Base-by-base conservation (phyloP, 257 asterid species). In the Solanum chiquidenum region DNA sequence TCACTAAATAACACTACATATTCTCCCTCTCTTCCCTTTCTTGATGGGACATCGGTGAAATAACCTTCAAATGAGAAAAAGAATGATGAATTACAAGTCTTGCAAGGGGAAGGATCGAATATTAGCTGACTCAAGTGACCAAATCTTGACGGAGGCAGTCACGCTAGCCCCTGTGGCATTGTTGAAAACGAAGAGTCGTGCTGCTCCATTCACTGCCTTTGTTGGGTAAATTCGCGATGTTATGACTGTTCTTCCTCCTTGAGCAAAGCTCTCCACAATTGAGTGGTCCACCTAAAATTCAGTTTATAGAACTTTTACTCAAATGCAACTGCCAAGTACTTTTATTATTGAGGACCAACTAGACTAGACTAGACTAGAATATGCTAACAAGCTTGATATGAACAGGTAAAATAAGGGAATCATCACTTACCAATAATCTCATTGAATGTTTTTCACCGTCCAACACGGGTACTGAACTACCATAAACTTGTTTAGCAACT, bases 141-240 rank as follows among this genome's bases (percentile, higher is more conserved):
- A 96, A 25, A 96, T 92, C 90, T 92, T 91, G 27, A 94, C 88
- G 0, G 98, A 92, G 35, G 98, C 98, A 0, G 90, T 92, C 40
- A 96, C 96, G 5, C 84, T 88, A 27, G 84, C 87, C 34, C 89
- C 88, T 0, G 98, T 96, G 16, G 98, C 99, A 83, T 96, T 96
- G 94, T 96, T 96, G 86, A 96, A 95, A 86, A 96, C 44, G 89
- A 95, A 94, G 37, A 96, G 87, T 13, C 94, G 90, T 1, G 95
- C 92, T 3, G 93, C 95, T n/a, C 90, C 90, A 40, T 92, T 76
- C 3, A 93, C 90, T 21, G 99, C 98, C 82, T 87, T 91, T 1
- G 99, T 95, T 5, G 99, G 99, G 84, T 96, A 96, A 23, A 95
- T 86, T 90, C 99, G 75, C 21, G 98, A 96, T 3, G 99, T 91